Conservation (phyloP, 345 rosid genomes). For the Conringia planisiliqua region DNA sequence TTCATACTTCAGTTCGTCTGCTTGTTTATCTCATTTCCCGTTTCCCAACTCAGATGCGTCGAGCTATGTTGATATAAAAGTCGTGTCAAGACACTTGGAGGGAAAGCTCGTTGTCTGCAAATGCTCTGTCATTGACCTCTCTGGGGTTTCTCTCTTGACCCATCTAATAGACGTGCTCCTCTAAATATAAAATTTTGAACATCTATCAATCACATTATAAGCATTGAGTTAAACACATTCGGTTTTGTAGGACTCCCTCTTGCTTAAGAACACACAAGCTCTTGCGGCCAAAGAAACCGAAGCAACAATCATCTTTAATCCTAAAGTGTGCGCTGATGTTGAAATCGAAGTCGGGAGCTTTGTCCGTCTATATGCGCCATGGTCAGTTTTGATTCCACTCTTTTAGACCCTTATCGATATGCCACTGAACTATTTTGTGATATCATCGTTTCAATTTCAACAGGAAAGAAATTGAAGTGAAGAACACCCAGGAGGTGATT, state of each 20-base stretch:
- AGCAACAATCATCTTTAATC: slow-evolving; percentile 59
- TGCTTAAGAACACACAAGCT: slow-evolving; percentile 28
- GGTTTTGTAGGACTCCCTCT: slow-evolving; percentile 42
- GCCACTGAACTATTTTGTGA: neutral
- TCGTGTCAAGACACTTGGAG: slow-evolving; percentile 68
- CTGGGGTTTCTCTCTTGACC: slow-evolving; percentile 42
- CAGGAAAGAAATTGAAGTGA: slow-evolving; percentile 73
- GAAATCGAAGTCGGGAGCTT: slow-evolving; percentile 75
- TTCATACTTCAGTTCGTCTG: neutral
- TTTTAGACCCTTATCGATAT: neutral
- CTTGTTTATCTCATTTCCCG: slow-evolving; percentile 9
- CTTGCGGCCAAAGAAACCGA: slow-evolving; percentile 32
- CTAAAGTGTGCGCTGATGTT: slow-evolving; percentile 68
- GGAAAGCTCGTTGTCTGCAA: slow-evolving; percentile 74
- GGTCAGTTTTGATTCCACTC: slow-evolving; percentile 40
- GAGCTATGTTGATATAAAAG: slow-evolving; percentile 44
- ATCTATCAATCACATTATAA: neutral
- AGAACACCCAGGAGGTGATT: slow-evolving; percentile 38
- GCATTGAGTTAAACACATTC: neutral
- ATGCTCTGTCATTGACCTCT: slow-evolving; percentile 43
- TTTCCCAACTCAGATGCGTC: slow-evolving; percentile 44
- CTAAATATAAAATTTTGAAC: neutral
- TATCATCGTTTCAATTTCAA: slow-evolving; percentile 8
- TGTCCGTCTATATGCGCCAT: slow-evolving; percentile 60
- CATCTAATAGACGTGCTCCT: neutral